Evolutionary conservation across 2,329 filamentous ascomycete genomes (phyloP).

Genomic region (Neofusicoccum kwambonambiense): DNA sequence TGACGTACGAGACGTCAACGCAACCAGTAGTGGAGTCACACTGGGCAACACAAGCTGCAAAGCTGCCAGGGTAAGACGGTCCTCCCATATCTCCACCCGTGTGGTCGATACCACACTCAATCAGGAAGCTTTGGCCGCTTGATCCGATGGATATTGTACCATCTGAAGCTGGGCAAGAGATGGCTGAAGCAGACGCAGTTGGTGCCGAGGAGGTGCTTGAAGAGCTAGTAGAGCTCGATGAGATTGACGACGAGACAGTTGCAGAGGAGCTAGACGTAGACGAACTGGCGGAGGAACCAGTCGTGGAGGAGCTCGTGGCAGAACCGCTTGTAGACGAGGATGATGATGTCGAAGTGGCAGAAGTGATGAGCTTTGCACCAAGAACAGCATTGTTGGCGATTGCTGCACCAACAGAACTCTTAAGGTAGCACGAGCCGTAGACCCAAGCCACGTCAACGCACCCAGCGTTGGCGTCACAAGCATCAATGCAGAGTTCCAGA

Average conservation of each 20-base stretch:
- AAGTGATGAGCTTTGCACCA: neutral
- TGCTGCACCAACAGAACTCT: conserved; percentile 15
- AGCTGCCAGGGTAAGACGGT: conserved; percentile 2
- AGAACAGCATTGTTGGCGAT: neutral
- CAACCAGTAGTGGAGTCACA: conserved; percentile 16
- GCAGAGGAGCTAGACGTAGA: neutral
- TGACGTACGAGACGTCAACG: conserved; percentile 13
- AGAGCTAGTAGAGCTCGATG: neutral
- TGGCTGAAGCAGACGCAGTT: neutral
- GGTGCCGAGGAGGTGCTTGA: neutral
- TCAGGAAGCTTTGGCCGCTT: conserved; percentile 21
- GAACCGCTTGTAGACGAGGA: neutral
- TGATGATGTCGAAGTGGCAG: neutral
- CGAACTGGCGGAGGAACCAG: neutral
- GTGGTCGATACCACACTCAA: conserved; percentile 17
- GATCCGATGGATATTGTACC: conserved; percentile 18
- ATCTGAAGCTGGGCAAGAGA: conserved; percentile 19
- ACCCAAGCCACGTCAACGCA: conserved; percentile 23
- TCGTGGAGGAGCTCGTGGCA: neutral
- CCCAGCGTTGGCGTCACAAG: conserved; percentile 20
- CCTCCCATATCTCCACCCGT: conserved; percentile 7
- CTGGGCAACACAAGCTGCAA: neutral
- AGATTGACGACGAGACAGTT: neutral
- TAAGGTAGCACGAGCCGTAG: conserved; percentile 24
- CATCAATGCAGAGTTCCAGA: conserved; percentile 19